phyloP scores from a whole-genome alignment of 306 rosid genomes.

The Dalbergia cultrata region DNA sequence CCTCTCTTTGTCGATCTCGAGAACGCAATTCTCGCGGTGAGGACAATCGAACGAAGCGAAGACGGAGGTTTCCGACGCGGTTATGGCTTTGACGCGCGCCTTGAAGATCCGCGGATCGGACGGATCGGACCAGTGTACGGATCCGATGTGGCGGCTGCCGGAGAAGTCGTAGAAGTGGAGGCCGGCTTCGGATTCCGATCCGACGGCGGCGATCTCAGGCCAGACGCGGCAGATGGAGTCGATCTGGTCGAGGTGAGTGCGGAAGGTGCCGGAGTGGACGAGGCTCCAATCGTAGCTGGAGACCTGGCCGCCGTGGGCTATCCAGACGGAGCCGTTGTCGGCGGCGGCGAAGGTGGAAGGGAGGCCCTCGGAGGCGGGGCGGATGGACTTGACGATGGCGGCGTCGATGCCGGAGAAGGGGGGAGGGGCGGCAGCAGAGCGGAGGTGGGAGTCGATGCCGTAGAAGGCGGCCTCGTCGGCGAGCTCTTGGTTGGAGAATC shows the following conservation, averaged over 20 bases:
- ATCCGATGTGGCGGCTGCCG: conserved; percentile 67
- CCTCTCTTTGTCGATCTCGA: conserved; percentile 72
- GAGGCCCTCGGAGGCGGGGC: conserved; percentile 80
- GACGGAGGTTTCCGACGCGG: conserved; percentile 58
- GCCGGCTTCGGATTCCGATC: conserved; percentile 67
- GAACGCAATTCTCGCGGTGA: conserved; percentile 74
- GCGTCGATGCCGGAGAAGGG: conserved; percentile 83
- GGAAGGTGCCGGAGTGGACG: conserved; percentile 62
- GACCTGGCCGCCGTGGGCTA: conserved; percentile 89
- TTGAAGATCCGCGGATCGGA: conserved; percentile 83
- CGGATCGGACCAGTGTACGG: conserved; percentile 78
- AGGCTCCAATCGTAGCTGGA: conserved; percentile 81
- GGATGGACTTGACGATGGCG: conserved; percentile 56
- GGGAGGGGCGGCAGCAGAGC: conserved; percentile 66
- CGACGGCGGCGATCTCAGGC: conserved; percentile 80
- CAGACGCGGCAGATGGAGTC: conserved; percentile 74
- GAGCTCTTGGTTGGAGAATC: conserved; percentile 83
- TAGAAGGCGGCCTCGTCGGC: conserved; percentile 86
- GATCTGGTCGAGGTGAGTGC: conserved; percentile 79
- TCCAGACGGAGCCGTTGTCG: conserved; percentile 80
- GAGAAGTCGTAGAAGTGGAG: conserved; percentile 86
- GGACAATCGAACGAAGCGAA: conserved; percentile 77
- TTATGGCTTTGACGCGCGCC: conserved; percentile 77
- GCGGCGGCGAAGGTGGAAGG: conserved; percentile 69
- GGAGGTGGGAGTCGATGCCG: conserved; percentile 77